These are phyloP conservation scores for Neofusicoccum laricinum DNA, from an alignment of 2,329 filamentous ascomycete species.

Conservation along the genomic window DNA sequence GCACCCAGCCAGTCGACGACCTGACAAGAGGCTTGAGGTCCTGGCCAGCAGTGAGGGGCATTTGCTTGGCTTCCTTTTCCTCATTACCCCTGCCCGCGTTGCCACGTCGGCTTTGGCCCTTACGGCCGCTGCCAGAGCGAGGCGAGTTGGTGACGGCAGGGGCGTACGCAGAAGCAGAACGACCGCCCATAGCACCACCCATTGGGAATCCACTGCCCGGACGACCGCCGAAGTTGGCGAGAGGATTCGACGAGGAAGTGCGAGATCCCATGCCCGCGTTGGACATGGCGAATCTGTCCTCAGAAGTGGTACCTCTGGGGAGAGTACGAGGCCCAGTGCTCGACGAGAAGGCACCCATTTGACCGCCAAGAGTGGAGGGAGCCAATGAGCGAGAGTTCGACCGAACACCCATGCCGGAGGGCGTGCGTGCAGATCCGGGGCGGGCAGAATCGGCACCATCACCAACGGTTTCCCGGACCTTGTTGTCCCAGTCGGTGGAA, in stretches of 20 bases:
- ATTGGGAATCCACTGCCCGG: conserved; percentile 62
- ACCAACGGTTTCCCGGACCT: conserved; percentile 80
- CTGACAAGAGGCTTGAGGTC: conserved; percentile 77
- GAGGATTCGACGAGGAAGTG: conserved; percentile 44
- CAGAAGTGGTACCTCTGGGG: conserved; percentile 73
- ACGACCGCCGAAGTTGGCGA: conserved; percentile 58
- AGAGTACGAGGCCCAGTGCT: conserved; percentile 54
- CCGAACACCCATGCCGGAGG: conserved; percentile 47
- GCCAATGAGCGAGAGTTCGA: conserved; percentile 38
- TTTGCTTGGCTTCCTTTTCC: conserved; percentile 72
- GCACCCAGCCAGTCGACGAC: conserved; percentile 84
- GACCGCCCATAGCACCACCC: conserved; percentile 56
- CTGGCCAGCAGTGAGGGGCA: conserved; percentile 83
- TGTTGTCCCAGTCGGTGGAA: conserved; percentile 85
- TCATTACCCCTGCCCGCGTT: conserved; percentile 57
- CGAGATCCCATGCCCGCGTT: conserved; percentile 22
- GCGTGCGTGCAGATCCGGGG: conserved; percentile 59
- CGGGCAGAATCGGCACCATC: conserved; percentile 69
- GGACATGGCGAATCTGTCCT: conserved; percentile 60
- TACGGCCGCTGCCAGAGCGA: conserved; percentile 62
- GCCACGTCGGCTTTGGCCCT: conserved; percentile 49
- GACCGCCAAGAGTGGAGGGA: conserved; percentile 22
- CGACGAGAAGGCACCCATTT: conserved; percentile 67
- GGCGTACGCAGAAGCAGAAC: conserved; percentile 59
- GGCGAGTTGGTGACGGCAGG: conserved; percentile 68